Base-by-base conservation (phyloP, 2,329 filamentous ascomycete species). In the Aspergillus flavus region DNA sequence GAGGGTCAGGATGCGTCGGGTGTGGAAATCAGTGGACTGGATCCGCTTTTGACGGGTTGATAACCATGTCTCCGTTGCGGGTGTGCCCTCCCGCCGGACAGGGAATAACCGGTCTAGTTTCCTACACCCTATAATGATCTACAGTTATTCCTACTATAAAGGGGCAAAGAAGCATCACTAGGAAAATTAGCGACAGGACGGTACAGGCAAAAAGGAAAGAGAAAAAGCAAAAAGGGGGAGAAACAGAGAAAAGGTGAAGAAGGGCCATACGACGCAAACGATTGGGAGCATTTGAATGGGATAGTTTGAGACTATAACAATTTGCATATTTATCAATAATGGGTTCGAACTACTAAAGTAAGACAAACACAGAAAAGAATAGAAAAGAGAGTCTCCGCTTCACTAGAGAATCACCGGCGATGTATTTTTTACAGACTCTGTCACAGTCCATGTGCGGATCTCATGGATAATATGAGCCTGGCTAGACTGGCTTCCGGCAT, bases 401-500 rank as follows among this genome's bases (percentile, higher is more conserved):
- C 46, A 55, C n/a, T 54, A 19, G 6, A 19, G 26, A 11, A 6
- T 12, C 5, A 7, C 14, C 9, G 1, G 28, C 19, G 1, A 34
- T 11, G 48, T 14, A 2, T 53, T n/a, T n/a, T 54, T 30, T 43
- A 26, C 59, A 39, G 58, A 64, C 52, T 64, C 66, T 7, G 64
- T 69, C 23, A 73, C 64, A 1, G 67, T 63, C 66, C 66, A 73
- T 7, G 68, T 72, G 36, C 64, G 68, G 9, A 66, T 68, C 58
- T 74, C 70, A 9, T 65, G 62, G 54, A 75, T 74, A 14, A 75
- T 75, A 7, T 64, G 61, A 1, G 68, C 56, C 60, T 69, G 68
- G 34, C 73, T 75, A 1, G 65, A 67, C 43, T 73, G 70, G 23
- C 73, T 75, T 34, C 66, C 66, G 1, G 55, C 57, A 19, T 75